phyloP scores from a whole-genome alignment of 1,139 yeast genomes.

The Diutina rugosa region DNA sequence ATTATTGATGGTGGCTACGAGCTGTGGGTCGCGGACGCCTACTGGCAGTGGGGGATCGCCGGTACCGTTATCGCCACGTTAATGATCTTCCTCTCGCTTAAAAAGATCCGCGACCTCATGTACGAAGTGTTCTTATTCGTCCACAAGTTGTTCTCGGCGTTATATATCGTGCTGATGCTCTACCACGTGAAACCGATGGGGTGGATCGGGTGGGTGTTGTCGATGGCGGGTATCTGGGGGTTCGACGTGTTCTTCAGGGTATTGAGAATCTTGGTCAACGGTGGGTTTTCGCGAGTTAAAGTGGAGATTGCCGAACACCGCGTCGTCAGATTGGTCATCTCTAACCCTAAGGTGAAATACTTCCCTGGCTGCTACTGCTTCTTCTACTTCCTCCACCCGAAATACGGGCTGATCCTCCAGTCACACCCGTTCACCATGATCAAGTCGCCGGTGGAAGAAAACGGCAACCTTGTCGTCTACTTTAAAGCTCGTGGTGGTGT shows the following conservation, averaged over 20 bases:
- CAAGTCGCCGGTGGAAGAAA: slow-evolving; percentile 6
- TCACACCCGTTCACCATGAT: slow-evolving; percentile 8
- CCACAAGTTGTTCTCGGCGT: slow-evolving; percentile 7
- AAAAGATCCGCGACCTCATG: slow-evolving; percentile 5
- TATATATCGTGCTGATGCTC: slow-evolving; percentile 8
- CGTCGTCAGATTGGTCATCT: slow-evolving; percentile 6
- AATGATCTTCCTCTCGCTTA: slow-evolving; percentile 5
- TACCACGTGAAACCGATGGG: slow-evolving; percentile 7
- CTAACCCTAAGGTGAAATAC: slow-evolving; percentile 5
- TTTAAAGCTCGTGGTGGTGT: slow-evolving; percentile 7
- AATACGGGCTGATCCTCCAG: slow-evolving; percentile 7
- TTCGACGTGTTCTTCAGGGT: slow-evolving; percentile 6
- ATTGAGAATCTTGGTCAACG: slow-evolving; percentile 6
- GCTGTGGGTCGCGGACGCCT: slow-evolving; percentile 6
- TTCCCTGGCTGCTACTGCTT: slow-evolving; percentile 7
- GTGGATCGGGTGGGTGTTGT: slow-evolving; percentile 9
- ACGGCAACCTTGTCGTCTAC: slow-evolving; percentile 5
- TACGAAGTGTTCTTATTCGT: slow-evolving; percentile 6
- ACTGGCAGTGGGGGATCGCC: slow-evolving; percentile 8
- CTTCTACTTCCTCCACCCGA: slow-evolving; percentile 7
- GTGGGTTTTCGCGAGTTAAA: slow-evolving; percentile 6
- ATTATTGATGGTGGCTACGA: slow-evolving; percentile 6
- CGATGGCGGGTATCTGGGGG: slow-evolving; percentile 6
- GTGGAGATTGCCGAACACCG: slow-evolving; percentile 6
- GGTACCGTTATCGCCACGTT: slow-evolving; percentile 6